Conservation (phyloP, 768 basidiomycete species). For the Clitopilus passeckerianus region DNA sequence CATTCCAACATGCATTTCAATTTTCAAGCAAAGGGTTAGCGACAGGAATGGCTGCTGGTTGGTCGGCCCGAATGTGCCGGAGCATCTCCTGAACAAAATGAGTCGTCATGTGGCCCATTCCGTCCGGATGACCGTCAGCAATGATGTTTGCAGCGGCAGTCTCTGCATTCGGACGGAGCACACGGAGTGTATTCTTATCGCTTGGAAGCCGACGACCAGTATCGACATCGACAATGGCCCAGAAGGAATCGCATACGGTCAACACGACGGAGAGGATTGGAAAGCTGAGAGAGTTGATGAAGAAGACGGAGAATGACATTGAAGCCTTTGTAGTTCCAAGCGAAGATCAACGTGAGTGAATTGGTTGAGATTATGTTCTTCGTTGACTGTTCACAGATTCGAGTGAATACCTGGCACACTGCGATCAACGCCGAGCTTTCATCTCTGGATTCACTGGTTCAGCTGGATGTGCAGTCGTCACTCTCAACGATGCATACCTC, state of each 20-base stretch:
- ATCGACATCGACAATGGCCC: no score
- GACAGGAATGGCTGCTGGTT: no score
- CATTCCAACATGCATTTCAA: no score
- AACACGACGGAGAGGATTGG: conserved; percentile 61
- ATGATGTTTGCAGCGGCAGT: no score
- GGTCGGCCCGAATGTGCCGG: no score
- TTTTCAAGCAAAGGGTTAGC: no score
- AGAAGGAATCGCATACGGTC: conserved; percentile 31
- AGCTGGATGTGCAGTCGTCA: conserved; percentile 82
- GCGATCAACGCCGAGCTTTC: conserved; percentile 80
- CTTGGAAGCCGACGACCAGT: no score
- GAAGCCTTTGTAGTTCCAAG: conserved; percentile 82
- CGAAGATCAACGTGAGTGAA: conserved; percentile 82
- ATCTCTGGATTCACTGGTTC: conserved; percentile 95
- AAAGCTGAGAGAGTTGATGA: conserved; percentile 69
- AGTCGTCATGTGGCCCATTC: no score
- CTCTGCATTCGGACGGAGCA: no score
- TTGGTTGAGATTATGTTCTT: neutral
- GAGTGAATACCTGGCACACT: conserved; percentile 84
- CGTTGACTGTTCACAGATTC: conserved; percentile 47
- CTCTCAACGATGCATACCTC: conserved; percentile 63
- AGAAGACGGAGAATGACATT: conserved; percentile 37
- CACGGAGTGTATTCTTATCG: no score
- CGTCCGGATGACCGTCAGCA: no score
- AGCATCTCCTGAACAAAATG: no score